These are phyloP conservation scores for Strobilomyces confusus DNA, from an alignment of 768 basidiomycete species.

Conservation along the genomic window DNA sequence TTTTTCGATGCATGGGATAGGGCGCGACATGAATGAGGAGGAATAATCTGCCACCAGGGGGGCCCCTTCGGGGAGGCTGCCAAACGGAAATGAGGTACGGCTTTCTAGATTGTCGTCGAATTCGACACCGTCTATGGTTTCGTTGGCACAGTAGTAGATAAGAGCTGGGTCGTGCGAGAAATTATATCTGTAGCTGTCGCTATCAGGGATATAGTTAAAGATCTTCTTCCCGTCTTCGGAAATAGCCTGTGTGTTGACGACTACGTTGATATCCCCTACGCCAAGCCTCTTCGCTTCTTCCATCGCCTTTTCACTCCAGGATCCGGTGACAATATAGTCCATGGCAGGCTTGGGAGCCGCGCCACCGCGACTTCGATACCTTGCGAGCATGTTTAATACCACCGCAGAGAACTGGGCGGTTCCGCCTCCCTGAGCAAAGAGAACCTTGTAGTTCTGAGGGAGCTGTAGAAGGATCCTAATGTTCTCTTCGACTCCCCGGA, in stretches of 20 bases:
- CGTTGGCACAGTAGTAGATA: slow-evolving; percentile 99
- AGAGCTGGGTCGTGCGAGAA: slow-evolving; percentile 83
- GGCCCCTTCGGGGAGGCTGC: slow-evolving; percentile 52
- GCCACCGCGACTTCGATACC: slow-evolving; percentile 70
- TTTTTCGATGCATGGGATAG: slow-evolving; percentile 81
- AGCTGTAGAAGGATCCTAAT: slow-evolving; percentile 77
- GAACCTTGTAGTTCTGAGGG: slow-evolving; percentile 77
- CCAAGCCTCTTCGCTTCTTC: slow-evolving; percentile 77
- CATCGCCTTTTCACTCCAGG: slow-evolving; percentile 85
- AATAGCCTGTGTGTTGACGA: slow-evolving; percentile 60
- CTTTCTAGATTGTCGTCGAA: slow-evolving; percentile 58
- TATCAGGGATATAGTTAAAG: slow-evolving; percentile 77
- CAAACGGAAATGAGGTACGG: slow-evolving; percentile 77
- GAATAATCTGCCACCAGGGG: slow-evolving; percentile 95
- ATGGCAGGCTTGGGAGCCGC: slow-evolving; percentile 53
- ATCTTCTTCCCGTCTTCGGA: slow-evolving; percentile 60
- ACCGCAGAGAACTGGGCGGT: slow-evolving; percentile 89
- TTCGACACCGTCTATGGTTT: slow-evolving; percentile 95
- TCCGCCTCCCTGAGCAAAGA: slow-evolving; percentile 95
- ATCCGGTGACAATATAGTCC: slow-evolving; percentile 92
- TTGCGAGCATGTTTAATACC: slow-evolving; percentile 86
- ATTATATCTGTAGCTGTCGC: slow-evolving; percentile 51
- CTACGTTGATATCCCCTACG: slow-evolving; percentile 59
- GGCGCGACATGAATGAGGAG: slow-evolving; percentile 93
- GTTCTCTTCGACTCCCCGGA: slow-evolving; percentile 57